A percentile compares a stretch with the other conserved stretches of the same genome.
Evolutionary conservation across 1,284 basidiomycete genomes (phyloP).

Genomic region (Malassezia slooffiae): DNA sequence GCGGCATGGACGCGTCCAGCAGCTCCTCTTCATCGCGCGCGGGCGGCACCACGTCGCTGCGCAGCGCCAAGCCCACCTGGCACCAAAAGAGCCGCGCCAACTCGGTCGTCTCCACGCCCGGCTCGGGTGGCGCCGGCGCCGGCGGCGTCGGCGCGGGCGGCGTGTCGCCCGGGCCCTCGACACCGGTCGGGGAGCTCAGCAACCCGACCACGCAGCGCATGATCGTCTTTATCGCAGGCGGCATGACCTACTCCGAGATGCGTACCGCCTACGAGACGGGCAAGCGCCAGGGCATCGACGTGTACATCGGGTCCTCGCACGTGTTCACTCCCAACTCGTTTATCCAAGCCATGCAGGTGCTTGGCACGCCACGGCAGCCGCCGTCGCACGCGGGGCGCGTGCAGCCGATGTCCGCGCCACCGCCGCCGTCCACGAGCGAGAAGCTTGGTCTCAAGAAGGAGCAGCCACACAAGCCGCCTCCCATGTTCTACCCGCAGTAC

Average conservation of each 20-base stretch:
- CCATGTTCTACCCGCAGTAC: conserved; percentile 7
- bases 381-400: conserved; percentile 5
- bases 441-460: background rate
- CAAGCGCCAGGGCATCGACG: conserved; percentile 65
- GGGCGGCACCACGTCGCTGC: conserved; percentile 9
- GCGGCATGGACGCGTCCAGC: conserved; percentile 14
- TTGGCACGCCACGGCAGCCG: conserved; percentile 24
- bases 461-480: background rate
- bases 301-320: conserved; percentile 88
- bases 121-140: conserved; percentile 14
- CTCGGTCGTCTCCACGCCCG: conserved; percentile 2
- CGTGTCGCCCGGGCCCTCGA: background rate
- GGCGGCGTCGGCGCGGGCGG: conserved; percentile 9
- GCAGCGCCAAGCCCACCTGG: conserved; percentile 19
- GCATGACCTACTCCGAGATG: conserved; percentile 92
- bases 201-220: conserved; percentile 65
- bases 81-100: conserved; percentile 16
- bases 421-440: conserved; percentile 16
- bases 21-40: background rate
- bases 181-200: conserved; percentile 5
- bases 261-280: conserved; percentile 74
- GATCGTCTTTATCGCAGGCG: conserved; percentile 84
- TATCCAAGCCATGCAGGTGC: conserved; percentile 66
- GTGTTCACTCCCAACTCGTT: conserved; percentile 70
- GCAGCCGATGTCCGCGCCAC: too few relatives aligned